These are phyloP conservation scores for Crithidia brevicula DNA, from an alignment of 208 protist genomes.

Conservation along the genomic window DNA sequence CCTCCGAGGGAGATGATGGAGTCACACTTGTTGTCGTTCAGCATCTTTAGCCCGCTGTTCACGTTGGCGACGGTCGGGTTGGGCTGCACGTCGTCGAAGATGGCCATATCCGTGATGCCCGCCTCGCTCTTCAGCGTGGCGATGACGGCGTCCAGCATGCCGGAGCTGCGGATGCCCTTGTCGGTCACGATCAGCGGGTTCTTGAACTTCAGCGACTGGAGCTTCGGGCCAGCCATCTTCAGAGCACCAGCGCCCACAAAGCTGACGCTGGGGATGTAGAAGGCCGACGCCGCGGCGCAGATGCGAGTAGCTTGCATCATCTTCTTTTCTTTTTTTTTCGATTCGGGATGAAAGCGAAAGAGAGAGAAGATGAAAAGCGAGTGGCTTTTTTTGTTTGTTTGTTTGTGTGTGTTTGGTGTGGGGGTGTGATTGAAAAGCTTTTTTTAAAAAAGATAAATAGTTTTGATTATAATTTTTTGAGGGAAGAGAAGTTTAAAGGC, in stretches of 20 bases:
- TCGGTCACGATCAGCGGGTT: conserved; percentile 77
- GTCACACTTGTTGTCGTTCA: conserved; percentile 59
- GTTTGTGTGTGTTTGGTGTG: background rate
- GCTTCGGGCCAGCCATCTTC: conserved; percentile 58
- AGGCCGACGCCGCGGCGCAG: conserved; percentile 50
- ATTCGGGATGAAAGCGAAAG: background rate
- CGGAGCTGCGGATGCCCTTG: conserved; percentile 57
- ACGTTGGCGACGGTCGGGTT: conserved; percentile 74
- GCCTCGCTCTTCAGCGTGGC: conserved; percentile 59
- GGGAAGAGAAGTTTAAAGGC: too few relatives aligned
- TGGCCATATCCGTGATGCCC: conserved; percentile 41
- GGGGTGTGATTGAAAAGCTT: background rate
- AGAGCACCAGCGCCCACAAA: conserved; percentile 66
- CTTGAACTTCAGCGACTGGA: conserved; percentile 58
- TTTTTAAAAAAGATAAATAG: too few relatives aligned
- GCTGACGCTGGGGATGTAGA: conserved; percentile 67
- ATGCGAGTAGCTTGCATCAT: conserved; percentile 40
- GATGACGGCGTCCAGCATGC: conserved; percentile 60
- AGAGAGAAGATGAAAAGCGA: conserved; percentile 2
- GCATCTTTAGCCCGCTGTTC: conserved; percentile 49
- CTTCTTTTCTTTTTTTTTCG: conserved; percentile 10
- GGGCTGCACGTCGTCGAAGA: conserved; percentile 69
- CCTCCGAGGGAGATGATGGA: conserved; percentile 84
- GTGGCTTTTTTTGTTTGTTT: background rate
- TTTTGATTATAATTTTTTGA: too few relatives aligned